Evolutionary conservation across 2,329 filamentous ascomycete genomes (phyloP).

Genomic region (Stylonectria norvegica): DNA sequence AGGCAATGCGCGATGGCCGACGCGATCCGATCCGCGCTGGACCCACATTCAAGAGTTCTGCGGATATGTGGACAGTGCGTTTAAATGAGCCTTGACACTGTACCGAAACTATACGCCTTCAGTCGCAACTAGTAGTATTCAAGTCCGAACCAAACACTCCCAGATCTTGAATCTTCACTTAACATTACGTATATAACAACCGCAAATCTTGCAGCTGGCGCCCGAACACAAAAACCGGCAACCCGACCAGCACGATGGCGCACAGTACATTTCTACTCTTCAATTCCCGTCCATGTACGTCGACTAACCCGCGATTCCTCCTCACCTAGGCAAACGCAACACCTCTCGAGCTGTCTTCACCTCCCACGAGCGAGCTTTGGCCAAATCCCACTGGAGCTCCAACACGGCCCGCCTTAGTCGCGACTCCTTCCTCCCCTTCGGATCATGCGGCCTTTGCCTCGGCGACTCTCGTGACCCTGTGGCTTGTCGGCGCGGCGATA

Average conservation of each 20-base stretch:
- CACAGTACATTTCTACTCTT: conserved; percentile 36
- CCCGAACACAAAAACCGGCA: too few species aligned
- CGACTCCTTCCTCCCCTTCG: conserved; percentile 90
- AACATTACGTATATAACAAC: too few species aligned
- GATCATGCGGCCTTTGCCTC: conserved; percentile 83
- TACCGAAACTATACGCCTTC: too few species aligned
- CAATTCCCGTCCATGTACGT: neutral
- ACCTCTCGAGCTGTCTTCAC: conserved; percentile 93
- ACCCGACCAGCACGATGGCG: conserved; percentile 33
- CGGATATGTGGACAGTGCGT: too few species aligned
- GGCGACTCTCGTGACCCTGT: conserved; percentile 78
- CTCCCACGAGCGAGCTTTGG: conserved; percentile 78
- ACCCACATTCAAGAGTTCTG: too few species aligned
- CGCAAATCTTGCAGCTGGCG: too few species aligned
- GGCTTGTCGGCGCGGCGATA: conserved; percentile 76
- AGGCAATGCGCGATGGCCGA: too few species aligned
- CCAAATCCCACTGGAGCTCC: conserved; percentile 77
- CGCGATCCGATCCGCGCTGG: too few species aligned
- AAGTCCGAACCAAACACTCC: too few species aligned
- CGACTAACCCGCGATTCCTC: neutral
- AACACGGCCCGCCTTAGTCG: conserved; percentile 80
- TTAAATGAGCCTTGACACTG: too few species aligned
- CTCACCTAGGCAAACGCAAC: conserved; percentile 69
- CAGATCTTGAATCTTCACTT: too few species aligned
- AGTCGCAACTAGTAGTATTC: too few species aligned